phyloP scores from a whole-genome alignment of 75 land plant species.

The Cunninghamia lanceolata region DNA sequence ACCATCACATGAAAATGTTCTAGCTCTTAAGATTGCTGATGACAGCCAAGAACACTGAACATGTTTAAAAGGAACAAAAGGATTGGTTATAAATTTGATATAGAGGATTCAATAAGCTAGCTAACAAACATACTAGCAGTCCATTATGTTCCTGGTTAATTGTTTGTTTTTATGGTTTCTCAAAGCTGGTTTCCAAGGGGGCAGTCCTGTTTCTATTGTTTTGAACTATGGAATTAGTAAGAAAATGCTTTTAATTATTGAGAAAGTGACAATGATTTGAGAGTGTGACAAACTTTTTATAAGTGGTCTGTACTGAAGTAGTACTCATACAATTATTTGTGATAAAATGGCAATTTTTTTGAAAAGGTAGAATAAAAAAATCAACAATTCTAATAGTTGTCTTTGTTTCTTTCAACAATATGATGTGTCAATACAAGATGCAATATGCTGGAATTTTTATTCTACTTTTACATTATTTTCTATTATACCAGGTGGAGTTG shows the following conservation, averaged over 20 bases:
- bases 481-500: constrained; percentile 52
- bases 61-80: neutral
- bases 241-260: neutral
- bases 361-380: neutral
- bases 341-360: neutral
- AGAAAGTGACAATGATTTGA: neutral
- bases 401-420: neutral
- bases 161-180: neutral
- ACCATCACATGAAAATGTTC: neutral
- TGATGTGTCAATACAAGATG: neutral
- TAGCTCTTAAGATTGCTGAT: neutral
- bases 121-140: neutral
- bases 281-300: neutral
- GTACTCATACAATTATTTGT: neutral
- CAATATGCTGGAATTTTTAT: neutral
- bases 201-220: neutral
- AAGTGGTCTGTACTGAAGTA: constrained; percentile 2
- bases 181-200: neutral
- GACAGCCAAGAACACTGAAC: neutral
- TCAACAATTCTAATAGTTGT: neutral
- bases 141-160: neutral
- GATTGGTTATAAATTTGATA: neutral
- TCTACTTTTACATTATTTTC: neutral
- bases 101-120: neutral
- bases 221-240: neutral